These are phyloP conservation scores for Dioscorea cayenensis DNA, from an alignment of 116 monocot species.

Conservation along the genomic window DNA sequence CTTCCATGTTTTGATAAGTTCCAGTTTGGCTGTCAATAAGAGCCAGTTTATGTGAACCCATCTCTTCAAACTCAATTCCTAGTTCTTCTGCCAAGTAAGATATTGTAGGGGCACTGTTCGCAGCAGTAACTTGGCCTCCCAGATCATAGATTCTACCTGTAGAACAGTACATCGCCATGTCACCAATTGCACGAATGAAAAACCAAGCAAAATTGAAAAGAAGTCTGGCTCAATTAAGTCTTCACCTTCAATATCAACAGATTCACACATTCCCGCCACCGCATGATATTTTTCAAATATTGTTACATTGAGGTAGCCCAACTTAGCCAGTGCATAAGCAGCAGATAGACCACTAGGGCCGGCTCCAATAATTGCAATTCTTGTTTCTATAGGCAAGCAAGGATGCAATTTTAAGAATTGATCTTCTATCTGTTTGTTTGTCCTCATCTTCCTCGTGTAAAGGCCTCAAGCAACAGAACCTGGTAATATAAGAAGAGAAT, in stretches of 20 bases:
- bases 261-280: constrained; percentile 53
- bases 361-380: constrained; percentile 42
- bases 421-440: constrained; percentile 21
- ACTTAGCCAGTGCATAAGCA: constrained; percentile 45
- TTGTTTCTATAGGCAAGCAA: constrained; percentile 28
- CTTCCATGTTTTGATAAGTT: constrained; percentile 33
- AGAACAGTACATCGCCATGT: neutral
- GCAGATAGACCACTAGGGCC: constrained; percentile 49
- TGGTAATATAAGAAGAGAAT: neutral
- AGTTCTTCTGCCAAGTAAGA: constrained; percentile 38
- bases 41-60: constrained; percentile 46
- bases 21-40: constrained; percentile 34
- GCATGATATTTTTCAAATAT: constrained; percentile 33
- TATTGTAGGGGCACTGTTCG: constrained; percentile 47
- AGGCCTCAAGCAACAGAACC: constrained; percentile 4
- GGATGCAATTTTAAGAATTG: constrained; percentile 47
- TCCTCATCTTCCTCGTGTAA: constrained; percentile 16
- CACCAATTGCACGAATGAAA: neutral
- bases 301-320: constrained; percentile 36
- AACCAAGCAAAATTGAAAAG: neutral
- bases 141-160: constrained; percentile 41
- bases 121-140: constrained; percentile 55
- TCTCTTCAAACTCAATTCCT: constrained; percentile 38
- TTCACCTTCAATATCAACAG: constrained; percentile 39
- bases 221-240: neutral